Conservation (phyloP, 768 basidiomycete species). For the Saitozyma sp. region DNA sequence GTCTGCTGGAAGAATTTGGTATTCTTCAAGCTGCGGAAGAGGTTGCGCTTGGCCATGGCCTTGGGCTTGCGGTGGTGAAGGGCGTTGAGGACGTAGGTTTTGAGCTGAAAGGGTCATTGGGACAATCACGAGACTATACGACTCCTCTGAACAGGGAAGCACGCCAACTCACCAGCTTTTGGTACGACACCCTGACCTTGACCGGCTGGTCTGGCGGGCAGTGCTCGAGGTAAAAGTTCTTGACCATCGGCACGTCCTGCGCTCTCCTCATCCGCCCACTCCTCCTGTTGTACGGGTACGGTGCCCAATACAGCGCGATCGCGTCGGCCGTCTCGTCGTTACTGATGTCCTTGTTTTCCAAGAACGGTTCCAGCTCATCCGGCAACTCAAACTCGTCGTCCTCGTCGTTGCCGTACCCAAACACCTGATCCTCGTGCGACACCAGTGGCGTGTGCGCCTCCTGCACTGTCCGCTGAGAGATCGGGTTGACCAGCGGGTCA, state of each 20-base stretch:
- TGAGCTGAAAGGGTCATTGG: constrained; percentile 53
- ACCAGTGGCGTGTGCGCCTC: constrained; percentile 79
- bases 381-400: constrained; percentile 86
- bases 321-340: constrained; percentile 92
- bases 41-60: constrained; percentile 95
- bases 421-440: constrained; percentile 87
- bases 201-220: constrained; percentile 94
- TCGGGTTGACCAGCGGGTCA: constrained; percentile 96
- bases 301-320: constrained; percentile 98
- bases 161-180: constrained; percentile 69
- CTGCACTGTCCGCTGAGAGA: constrained; percentile 81
- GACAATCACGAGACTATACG: background rate
- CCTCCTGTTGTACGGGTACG: constrained; percentile 89
- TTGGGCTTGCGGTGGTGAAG: constrained; percentile 85
- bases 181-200: constrained; percentile 98
- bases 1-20: constrained; percentile 99
- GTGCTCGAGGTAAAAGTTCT: constrained; percentile 98
- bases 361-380: constrained; percentile 73
- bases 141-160: background rate
- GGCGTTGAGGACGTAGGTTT: constrained; percentile 93
- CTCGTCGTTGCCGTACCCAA: constrained; percentile 70
- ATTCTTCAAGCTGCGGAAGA: constrained; percentile 82
- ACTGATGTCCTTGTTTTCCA: constrained; percentile 74
- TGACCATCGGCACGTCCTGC: constrained; percentile 92
- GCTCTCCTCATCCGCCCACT: constrained; percentile 90